Conservation (phyloP, 306 rosid species). For the Sindora glabra region DNA sequence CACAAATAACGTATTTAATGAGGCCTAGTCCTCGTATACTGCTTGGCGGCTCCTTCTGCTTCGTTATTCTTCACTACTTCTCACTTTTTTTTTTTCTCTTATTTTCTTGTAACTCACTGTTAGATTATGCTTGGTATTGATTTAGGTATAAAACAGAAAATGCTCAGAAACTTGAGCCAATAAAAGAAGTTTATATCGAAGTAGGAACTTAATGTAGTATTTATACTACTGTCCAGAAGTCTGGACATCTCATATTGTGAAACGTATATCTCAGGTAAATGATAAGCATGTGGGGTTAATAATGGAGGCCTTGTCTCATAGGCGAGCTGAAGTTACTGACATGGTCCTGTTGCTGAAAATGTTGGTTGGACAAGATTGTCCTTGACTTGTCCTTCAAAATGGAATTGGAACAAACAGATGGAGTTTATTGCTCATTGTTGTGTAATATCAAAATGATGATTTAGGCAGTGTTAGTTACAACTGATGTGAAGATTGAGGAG, state of each 20-base stretch:
- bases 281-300: conserved; percentile 93
- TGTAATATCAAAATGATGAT: not conserved
- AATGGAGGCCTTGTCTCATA: conserved; percentile 94
- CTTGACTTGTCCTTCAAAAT: conserved; percentile 84
- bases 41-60: not conserved
- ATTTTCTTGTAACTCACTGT: not conserved
- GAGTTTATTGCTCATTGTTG: conserved; percentile 1
- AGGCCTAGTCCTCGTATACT: not conserved
- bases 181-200: conserved; percentile 95
- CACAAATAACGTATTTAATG: conserved; percentile 7
- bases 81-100: not conserved
- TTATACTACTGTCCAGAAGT: not conserved
- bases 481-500: too few species aligned
- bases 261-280: conserved; percentile 53
- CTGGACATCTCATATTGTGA: conserved; percentile 1
- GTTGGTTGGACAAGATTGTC: conserved; percentile 77
- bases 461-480: not conserved
- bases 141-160: conserved; percentile 85
- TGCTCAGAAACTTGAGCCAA: conserved; percentile 77
- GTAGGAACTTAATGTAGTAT: conserved; percentile 30
- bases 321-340: conserved; percentile 83
- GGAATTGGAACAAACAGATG: conserved; percentile 5
- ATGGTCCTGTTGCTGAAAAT: conserved; percentile 93
- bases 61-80: not conserved
- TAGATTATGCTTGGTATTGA: conserved; percentile 10